Conservation (phyloP, 495 filamentous ascomycete genomes). For the Tuber umbilicatum region DNA sequence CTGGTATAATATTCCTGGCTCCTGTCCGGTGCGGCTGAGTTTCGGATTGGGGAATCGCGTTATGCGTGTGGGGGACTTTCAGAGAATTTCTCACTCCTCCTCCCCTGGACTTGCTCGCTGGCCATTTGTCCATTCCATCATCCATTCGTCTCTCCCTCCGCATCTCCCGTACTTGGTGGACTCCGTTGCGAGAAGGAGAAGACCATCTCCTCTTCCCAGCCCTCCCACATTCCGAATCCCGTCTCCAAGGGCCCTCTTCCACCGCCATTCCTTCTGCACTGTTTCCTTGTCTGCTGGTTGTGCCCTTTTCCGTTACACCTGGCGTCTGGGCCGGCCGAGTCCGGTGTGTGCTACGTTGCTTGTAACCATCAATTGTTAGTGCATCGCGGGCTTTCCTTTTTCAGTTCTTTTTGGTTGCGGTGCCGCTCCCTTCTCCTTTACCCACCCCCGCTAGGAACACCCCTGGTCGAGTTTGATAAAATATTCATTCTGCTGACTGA, state of each 20-base stretch:
- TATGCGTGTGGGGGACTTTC: background rate
- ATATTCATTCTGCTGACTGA: background rate
- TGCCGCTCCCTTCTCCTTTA: background rate
- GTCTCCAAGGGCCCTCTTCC: background rate
- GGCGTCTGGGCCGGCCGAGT: background rate
- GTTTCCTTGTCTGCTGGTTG: background rate
- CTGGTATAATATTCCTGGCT: background rate
- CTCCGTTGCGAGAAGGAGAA: background rate
- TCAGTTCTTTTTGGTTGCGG: background rate
- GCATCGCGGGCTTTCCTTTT: background rate
- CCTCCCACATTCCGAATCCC: background rate
- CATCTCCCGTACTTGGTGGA: background rate
- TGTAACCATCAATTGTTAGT: conserved; percentile 3
- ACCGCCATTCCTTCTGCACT: background rate
- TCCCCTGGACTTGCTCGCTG: background rate
- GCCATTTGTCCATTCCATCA: background rate
- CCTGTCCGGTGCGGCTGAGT: background rate
- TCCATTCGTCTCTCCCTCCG: background rate
- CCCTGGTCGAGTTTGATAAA: background rate
- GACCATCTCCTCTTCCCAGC: background rate
- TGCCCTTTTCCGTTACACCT: background rate
- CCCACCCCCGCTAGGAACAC: background rate
- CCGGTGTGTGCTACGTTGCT: background rate
- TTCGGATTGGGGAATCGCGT: background rate
- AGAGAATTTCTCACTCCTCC: background rate